phyloP scores from a whole-genome alignment of 306 rosid genomes.

The Lotus japonicus region DNA sequence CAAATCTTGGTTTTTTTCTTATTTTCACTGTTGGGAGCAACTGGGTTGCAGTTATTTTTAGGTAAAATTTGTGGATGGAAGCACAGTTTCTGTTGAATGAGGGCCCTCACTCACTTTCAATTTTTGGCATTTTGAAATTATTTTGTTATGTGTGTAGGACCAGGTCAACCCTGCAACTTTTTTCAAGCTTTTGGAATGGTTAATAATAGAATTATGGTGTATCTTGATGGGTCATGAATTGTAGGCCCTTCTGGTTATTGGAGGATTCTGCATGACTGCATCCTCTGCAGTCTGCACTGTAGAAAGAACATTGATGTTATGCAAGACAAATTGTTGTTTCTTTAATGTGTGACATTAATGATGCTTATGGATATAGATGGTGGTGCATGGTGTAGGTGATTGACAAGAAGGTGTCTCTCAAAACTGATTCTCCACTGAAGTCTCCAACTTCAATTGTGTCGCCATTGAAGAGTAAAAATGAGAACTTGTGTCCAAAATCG shows the following conservation, averaged over 20 bases:
- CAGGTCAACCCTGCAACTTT: not conserved
- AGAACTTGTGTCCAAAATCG: slow-evolving; percentile 32
- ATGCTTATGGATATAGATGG: slow-evolving; percentile 4
- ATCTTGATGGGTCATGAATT: not conserved
- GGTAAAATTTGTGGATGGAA: not conserved
- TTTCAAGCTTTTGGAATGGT: not conserved
- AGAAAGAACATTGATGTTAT: not conserved
- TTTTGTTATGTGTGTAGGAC: slow-evolving; percentile 22
- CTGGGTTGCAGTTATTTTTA: not conserved
- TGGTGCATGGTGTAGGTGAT: slow-evolving; percentile 31
- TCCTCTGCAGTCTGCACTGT: not conserved
- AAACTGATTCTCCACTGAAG: slow-evolving; percentile 30
- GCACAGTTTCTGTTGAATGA: not conserved
- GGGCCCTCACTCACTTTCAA: slow-evolving; percentile 24
- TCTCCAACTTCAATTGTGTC: slow-evolving; percentile 27
- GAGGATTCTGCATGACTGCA: slow-evolving; percentile 9
- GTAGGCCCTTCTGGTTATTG: slow-evolving; percentile 10
- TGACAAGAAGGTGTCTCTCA: slow-evolving; percentile 33
- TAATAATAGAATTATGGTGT: not conserved
- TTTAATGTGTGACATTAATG: not conserved
- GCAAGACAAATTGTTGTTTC: not conserved
- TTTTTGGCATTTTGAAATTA: not conserved
- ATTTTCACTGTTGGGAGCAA: not conserved
- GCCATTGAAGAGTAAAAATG: slow-evolving; percentile 44
- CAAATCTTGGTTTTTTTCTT: too few species aligned